Base-by-base conservation (phyloP, 179 eudicot species). In the Amaranthus tricolor region DNA sequence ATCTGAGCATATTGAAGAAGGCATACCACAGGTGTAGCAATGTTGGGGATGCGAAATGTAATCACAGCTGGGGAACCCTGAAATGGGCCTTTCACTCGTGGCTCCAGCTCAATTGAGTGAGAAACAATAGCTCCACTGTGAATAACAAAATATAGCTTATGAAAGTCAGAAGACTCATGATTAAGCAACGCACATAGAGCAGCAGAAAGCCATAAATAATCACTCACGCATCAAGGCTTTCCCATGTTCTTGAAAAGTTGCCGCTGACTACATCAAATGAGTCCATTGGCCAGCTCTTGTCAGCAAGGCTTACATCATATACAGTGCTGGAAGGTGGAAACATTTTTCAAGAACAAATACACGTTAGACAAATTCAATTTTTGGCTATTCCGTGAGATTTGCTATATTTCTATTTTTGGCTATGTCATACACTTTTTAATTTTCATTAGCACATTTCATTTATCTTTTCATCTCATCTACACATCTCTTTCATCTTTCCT, bases 241-340 rank as follows among this genome's bases (percentile, higher is more conserved):
- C 98, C 98, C 98, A 91, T 60, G 98, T 85, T 48, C 79, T 76
- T 40, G 98, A 88, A 75, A 91, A 88, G 85, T 89, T 91, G 19
- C 98, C 98, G 15, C 82, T 77, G 69, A 93, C 79, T 62, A 85
- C 73, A 48, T 86, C 85, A 73, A 93, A 93, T 10, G 82, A 44
- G 17, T 88, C 93, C 53, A 70, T 51, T 17, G 98, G 79, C 98
- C 98, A 93, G 88, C 82, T 87, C 81, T 91, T 90, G 65, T 93
- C 98, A 17, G 74, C 86, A 43, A 93, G 89, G 76, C 85, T 86
- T 40, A 91, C 89, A 83, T 93, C 98, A 73, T 89, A 93, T 0
- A 93, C 97, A 55, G 93, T 83, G 77, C 98, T 93, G 90, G 51
- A 84, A 63, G 77, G 97, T 93, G 90, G 51, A 84, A 63, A 73